Base-by-base conservation (phyloP, 306 rosid species). In the Luffa acutangula region DNA sequence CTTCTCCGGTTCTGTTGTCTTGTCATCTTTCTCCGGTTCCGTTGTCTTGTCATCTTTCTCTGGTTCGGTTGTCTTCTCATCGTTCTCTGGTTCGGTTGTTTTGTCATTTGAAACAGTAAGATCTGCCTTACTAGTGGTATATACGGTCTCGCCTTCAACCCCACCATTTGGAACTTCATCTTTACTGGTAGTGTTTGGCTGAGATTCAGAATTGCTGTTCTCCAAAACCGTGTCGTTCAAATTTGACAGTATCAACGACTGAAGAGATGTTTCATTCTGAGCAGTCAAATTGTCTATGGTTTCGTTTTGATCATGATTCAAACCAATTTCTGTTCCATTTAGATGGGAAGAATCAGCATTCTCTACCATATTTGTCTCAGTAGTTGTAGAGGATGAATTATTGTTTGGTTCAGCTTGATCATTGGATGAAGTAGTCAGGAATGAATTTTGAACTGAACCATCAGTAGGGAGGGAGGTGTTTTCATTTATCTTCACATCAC, bases 121-220 rank as follows among this genome's bases (percentile, higher is more conserved):
- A 64, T 77, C 87, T 7, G 69, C 54, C 56, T 85, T 75, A 13
- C 57, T 65, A 36, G 75, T 36, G 66, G 79, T 43, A 57, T 78
- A 80, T 6, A 84, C 83, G 77, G 89, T 82, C 80, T 87, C 85
- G 43, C 79, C 77, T 0, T n/a, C 77, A 73, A 70, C 82, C 80
- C 53, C 81, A 76, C 53, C 81, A 76, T 75, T 90, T 53, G 45
- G 79, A 75, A 80, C 81, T 79, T 82, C 95, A 46, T 77, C 78
- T 82, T 79, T 80, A 21, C 63, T 78, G 31, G 88, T 46, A 37
- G 71, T 12, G 0, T 77, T 78, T 17, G 87, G 75, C 82, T 81
- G 67, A 21, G 84, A 81, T 46, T 57, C 75, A 20, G 77, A 85
- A 58, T 77, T 77, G 67, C 80, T 88, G 71, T 85, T 84, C 76